Evolutionary conservation across 441 rosid species (phyloP).

Genomic region (Populus tomentosa): DNA sequence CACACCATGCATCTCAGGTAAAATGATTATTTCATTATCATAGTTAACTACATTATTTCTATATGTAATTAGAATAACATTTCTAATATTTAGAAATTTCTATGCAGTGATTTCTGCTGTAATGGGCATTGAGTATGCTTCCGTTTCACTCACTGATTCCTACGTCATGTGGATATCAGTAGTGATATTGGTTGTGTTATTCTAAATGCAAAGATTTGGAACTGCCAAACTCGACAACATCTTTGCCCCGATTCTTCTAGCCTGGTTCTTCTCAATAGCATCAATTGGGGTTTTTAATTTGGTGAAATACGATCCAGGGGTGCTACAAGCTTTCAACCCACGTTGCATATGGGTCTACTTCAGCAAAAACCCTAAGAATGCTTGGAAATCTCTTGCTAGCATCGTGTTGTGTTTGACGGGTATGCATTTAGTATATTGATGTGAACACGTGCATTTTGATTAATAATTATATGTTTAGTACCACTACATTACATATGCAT

Average conservation of each 20-base stretch:
- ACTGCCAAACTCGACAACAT: slow-evolving; percentile 34
- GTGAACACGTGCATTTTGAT: no score
- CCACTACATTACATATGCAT: no score
- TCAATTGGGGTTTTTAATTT: slow-evolving; percentile 33
- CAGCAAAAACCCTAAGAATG: slow-evolving; percentile 24
- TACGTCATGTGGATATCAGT: slow-evolving; percentile 34
- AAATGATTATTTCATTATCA: not conserved
- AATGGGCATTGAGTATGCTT: slow-evolving; percentile 36
- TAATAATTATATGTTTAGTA: no score
- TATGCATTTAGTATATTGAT: not conserved
- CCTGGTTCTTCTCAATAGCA: slow-evolving; percentile 30
- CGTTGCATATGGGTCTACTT: slow-evolving; percentile 31
- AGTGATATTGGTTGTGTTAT: slow-evolving; percentile 26
- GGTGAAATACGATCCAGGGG: slow-evolving; percentile 18
- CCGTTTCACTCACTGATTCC: slow-evolving; percentile 19
- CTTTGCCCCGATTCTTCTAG: slow-evolving; percentile 29
- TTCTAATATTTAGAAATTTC: slow-evolving; percentile 31
- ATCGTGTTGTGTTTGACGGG: slow-evolving; percentile 33
- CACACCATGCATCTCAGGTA: slow-evolving; percentile 48
- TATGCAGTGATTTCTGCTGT: slow-evolving; percentile 15
- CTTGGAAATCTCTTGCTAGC: slow-evolving; percentile 43
- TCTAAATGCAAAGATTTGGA: slow-evolving; percentile 37
- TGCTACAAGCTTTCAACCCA: slow-evolving; percentile 37
- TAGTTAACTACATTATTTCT: no score
- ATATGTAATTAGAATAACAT: not conserved